phyloP scores from a whole-genome alignment of 257 asterid species.

The Gentiana dahurica region DNA sequence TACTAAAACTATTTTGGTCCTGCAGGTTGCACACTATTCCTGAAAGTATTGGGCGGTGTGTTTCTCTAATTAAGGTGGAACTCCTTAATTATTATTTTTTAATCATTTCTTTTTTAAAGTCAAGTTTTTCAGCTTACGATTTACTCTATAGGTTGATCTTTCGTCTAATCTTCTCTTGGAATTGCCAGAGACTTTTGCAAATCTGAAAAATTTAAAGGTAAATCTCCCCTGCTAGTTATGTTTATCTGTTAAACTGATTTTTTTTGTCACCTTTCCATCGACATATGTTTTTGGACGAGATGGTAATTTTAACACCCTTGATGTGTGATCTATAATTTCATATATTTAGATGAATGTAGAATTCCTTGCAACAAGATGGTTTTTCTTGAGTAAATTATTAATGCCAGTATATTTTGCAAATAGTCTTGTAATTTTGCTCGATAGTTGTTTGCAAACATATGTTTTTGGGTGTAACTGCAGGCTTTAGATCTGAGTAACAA shows the following conservation, averaged over 20 bases:
- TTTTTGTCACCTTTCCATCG: not conserved
- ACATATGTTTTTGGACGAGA: too few relatives aligned
- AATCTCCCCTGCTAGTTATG: not conserved
- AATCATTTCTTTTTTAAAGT: not conserved
- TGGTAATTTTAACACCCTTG: too few relatives aligned
- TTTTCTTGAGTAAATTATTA: not conserved
- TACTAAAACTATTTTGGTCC: conserved; percentile 9
- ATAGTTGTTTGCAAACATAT: not conserved
- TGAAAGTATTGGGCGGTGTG: conserved; percentile 49
- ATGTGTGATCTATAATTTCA: too few relatives aligned
- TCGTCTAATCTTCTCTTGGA: conserved; percentile 68
- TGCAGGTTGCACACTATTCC: conserved; percentile 69
- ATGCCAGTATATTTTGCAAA: not conserved
- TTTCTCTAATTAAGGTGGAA: conserved; percentile 73
- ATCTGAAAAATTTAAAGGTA: conserved; percentile 54
- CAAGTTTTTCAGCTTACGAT: conserved; percentile 3
- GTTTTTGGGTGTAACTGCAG: conserved; percentile 25
- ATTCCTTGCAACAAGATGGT: not conserved
- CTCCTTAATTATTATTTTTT: conserved; percentile 4
- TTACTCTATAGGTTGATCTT: conserved; percentile 65
- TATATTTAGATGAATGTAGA: too few relatives aligned
- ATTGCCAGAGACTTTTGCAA: conserved; percentile 62
- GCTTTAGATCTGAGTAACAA: conserved; percentile 62
- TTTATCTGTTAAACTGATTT: not conserved
- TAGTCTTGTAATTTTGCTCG: not conserved